phyloP scores from a whole-genome alignment of 1,139 yeast genomes.

The Kodamaea ohmeri region DNA sequence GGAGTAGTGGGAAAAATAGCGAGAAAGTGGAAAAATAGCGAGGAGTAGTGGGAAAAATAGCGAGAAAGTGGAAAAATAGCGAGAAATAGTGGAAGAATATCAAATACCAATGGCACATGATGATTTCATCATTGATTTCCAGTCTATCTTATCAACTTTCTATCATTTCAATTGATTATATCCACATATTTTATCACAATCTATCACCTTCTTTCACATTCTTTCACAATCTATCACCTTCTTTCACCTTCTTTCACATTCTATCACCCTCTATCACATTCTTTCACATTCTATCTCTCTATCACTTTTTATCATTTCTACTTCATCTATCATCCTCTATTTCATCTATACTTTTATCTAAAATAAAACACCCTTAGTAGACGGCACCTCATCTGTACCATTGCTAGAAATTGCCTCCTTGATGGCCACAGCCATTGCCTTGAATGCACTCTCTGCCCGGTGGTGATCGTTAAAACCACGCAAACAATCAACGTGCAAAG shows the following conservation, averaged over 20 bases:
- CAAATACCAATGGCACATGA: no score
- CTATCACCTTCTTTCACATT: neutral
- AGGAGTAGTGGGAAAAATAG: no score
- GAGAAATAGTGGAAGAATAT: no score
- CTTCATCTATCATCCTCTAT: neutral
- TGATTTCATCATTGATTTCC: no score
- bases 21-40: no score
- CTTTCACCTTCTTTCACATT: no score
- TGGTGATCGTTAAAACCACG: conserved; percentile 96
- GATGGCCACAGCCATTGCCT: conserved; percentile 90
- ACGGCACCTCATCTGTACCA: conserved; percentile 89
- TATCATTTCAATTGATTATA: no score
- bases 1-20: no score
- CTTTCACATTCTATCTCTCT: neutral
- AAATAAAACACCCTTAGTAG: conserved; percentile 90
- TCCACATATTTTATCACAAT: neutral
- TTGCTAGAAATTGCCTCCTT: conserved; percentile 80
- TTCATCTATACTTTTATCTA: conserved; percentile 17
- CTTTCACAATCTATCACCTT: no score
- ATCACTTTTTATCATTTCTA: neutral
- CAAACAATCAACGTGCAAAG: conserved; percentile 90
- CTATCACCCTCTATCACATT: no score
- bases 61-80: no score
- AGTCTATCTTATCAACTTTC: no score
- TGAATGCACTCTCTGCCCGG: conserved; percentile 92